Evolutionary conservation across 2,329 filamentous ascomycete species (phyloP).

Genomic region (Hymenoscyphus scutula): DNA sequence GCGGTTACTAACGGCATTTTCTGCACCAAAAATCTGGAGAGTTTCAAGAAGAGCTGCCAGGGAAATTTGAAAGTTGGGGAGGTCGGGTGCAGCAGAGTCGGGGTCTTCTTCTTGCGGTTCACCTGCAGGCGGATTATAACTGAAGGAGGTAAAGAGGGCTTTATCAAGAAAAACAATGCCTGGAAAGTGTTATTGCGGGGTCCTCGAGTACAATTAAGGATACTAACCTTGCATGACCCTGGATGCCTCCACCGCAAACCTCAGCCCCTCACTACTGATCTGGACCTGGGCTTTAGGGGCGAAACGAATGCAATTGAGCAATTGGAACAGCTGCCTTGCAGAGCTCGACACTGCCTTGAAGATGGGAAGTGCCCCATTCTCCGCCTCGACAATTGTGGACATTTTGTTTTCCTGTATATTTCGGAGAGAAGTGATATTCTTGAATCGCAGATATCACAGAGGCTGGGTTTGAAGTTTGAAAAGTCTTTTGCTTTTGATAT

Average conservation of each 20-base stretch:
- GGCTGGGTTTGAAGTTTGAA: constrained; percentile 2
- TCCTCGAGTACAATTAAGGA: constrained; percentile 7
- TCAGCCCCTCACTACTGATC: constrained; percentile 79
- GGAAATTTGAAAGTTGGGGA: constrained; percentile 81
- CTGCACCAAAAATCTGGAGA: constrained; percentile 90
- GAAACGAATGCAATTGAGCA: constrained; percentile 58
- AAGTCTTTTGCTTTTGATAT: constrained; percentile 26
- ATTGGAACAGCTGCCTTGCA: constrained; percentile 68
- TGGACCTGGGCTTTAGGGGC: constrained; percentile 60
- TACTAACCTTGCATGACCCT: constrained; percentile 82
- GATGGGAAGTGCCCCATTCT: constrained; percentile 45
- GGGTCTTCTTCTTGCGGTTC: constrained; percentile 42
- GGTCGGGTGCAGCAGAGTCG: constrained; percentile 39
- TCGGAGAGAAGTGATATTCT: neutral
- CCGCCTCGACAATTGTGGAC: constrained; percentile 29
- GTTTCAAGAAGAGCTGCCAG: constrained; percentile 87
- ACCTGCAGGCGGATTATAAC: constrained; percentile 53
- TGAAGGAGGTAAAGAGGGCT: constrained; percentile 82
- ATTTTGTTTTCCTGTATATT: constrained; percentile 23
- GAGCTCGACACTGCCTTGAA: constrained; percentile 77
- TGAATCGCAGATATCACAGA: constrained; percentile 1
- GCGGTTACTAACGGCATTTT: constrained; percentile 59
- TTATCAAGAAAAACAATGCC: constrained; percentile 83
- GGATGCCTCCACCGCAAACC: constrained; percentile 84
- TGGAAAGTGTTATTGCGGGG: constrained; percentile 35